Percentiles rank a stretch among this genome's conserved stretches.
Evolutionary conservation across 495 filamentous ascomycete species (phyloP).

Genomic region (Melanomma pulvis-pyrius): DNA sequence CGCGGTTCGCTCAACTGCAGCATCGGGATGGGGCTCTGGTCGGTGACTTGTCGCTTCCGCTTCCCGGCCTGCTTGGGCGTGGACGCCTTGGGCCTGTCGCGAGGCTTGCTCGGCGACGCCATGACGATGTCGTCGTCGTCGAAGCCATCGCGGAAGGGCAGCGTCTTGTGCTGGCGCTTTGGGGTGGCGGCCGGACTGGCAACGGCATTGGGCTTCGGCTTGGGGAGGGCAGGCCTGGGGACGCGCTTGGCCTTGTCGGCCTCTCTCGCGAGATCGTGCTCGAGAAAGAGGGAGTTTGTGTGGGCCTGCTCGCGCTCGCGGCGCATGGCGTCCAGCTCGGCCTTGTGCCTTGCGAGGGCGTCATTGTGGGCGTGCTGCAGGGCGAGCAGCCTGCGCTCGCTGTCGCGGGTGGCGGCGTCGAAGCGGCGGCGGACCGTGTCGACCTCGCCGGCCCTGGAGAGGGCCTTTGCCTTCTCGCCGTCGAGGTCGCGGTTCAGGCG

Average conservation of each 20-base stretch:
- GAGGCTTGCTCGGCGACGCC: slow-evolving; percentile 60
- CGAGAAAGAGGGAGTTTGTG: slow-evolving; percentile 66
- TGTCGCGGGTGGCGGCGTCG: slow-evolving; percentile 56
- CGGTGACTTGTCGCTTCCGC: slow-evolving; percentile 60
- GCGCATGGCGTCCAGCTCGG: slow-evolving; percentile 58
- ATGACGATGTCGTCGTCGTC: slow-evolving; percentile 69
- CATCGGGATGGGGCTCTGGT: slow-evolving; percentile 57
- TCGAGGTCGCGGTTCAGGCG: slow-evolving; percentile 53
- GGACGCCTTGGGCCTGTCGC: slow-evolving; percentile 51
- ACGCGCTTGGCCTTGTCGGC: slow-evolving; percentile 50
- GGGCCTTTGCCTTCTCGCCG: slow-evolving; percentile 53
- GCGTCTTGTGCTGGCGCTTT: slow-evolving; percentile 55
- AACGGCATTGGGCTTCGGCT: slow-evolving; percentile 17
- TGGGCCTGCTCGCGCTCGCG: slow-evolving; percentile 62
- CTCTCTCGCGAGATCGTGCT: slow-evolving; percentile 66
- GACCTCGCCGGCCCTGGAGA: slow-evolving; percentile 66
- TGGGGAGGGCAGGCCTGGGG: slow-evolving; percentile 46
- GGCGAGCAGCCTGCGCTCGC: slow-evolving; percentile 56
- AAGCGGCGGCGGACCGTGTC: slow-evolving; percentile 69
- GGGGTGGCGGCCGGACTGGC: slow-evolving; percentile 57
- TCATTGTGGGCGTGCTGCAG: slow-evolving; percentile 60
- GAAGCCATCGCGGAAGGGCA: slow-evolving; percentile 69
- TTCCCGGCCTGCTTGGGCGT: slow-evolving; percentile 66
- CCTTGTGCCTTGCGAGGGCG: slow-evolving; percentile 56
- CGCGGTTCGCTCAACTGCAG: slow-evolving; percentile 56